These are phyloP conservation scores for Gomphus sp. DNA, from an alignment of 1,284 basidiomycete genomes.

Conservation along the genomic window DNA sequence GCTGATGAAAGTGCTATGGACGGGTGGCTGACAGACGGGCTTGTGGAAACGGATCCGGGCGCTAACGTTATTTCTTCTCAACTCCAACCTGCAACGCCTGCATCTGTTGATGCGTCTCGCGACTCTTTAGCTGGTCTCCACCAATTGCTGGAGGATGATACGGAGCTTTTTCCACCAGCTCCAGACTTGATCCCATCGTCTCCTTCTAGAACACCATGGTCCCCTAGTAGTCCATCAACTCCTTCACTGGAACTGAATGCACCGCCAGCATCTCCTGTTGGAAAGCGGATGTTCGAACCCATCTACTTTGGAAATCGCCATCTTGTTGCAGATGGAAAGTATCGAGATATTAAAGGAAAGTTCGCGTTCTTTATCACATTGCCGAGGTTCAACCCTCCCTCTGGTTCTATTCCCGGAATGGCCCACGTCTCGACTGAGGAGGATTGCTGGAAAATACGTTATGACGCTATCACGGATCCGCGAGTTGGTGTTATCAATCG, in stretches of 20 bases:
- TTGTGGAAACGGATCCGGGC: constrained; percentile 16
- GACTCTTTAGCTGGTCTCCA: constrained; percentile 18
- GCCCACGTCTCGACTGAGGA: constrained; percentile 16
- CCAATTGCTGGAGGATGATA: constrained; percentile 10
- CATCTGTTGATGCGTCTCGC: not conserved
- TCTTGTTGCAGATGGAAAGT: constrained; percentile 56
- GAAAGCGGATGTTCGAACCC: constrained; percentile 41
- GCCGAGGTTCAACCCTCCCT: constrained; percentile 28
- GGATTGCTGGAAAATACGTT: constrained; percentile 36
- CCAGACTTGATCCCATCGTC: constrained; percentile 30
- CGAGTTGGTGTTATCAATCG: constrained; percentile 53
- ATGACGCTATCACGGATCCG: constrained; percentile 55
- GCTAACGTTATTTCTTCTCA: constrained; percentile 23
- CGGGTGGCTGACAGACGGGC: constrained; percentile 17
- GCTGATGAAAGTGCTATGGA: constrained; percentile 11
- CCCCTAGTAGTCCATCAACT: constrained; percentile 38
- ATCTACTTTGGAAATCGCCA: constrained; percentile 61
- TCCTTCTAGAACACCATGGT: constrained; percentile 28
- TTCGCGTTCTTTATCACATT: constrained; percentile 61
- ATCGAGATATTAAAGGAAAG: constrained; percentile 48
- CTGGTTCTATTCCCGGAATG: not conserved
- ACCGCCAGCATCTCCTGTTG: constrained; percentile 4
- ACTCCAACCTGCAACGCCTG: not conserved
- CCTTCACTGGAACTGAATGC: constrained; percentile 39
- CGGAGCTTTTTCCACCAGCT: constrained; percentile 14